Evolutionary conservation across 2,329 filamentous ascomycete genomes (phyloP).

Genomic region (Acephala macrosclerotiorum): DNA sequence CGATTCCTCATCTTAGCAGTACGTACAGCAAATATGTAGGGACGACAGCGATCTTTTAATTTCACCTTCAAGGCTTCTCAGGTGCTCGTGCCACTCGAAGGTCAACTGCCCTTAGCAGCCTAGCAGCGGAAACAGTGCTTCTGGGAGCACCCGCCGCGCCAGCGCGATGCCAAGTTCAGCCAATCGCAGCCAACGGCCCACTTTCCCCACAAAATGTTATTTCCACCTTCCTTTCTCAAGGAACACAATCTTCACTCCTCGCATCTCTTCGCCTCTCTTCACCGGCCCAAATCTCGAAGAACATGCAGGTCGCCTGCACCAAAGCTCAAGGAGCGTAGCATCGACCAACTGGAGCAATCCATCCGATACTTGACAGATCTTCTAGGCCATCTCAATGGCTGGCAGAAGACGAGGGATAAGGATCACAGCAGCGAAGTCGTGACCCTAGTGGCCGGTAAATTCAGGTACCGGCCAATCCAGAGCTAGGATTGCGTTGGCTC

Average conservation of each 20-base stretch:
- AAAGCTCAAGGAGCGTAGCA: not conserved
- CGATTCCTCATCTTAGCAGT: too few relatives aligned
- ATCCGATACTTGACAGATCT: not conserved
- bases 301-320: not conserved
- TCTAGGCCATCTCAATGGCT: not conserved
- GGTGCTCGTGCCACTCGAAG: too few relatives aligned
- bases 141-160: too few relatives aligned
- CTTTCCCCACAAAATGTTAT: not conserved
- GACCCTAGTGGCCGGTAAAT: not conserved
- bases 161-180: not conserved
- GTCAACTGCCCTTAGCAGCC: too few relatives aligned
- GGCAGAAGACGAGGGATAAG: not conserved
- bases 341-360: not conserved
- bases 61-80: too few relatives aligned
- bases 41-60: not conserved
- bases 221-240: conserved; percentile 3
- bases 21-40: not conserved
- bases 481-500: not conserved
- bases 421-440: not conserved
- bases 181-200: not conserved
- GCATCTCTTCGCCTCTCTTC: not conserved
- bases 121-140: not conserved
- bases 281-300: not conserved
- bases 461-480: conserved; percentile 13
- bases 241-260: not conserved